A percentile compares a stretch with the other conserved stretches of the same genome.
phyloP scores from a whole-genome alignment of 176 grass and related monocot species.

The Alloteropsis semialata region DNA sequence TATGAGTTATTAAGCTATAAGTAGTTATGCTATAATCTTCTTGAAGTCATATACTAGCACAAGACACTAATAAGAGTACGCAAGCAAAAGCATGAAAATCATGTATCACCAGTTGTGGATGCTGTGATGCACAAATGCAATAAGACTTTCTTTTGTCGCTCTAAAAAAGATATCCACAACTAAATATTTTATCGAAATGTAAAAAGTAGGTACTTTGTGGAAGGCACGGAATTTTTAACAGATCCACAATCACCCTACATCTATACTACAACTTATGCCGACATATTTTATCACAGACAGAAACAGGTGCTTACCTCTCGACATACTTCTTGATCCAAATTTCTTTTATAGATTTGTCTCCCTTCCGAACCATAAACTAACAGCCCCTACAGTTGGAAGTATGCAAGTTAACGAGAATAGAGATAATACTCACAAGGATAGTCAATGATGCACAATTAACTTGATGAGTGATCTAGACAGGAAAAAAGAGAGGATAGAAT shows the following conservation, averaged over 20 bases:
- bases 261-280: not conserved
- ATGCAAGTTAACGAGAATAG: conserved; percentile 9
- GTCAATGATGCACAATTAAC: not conserved
- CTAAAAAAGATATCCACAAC: not conserved
- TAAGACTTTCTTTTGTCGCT: too few species aligned
- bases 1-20: not conserved
- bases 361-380: conserved; percentile 88
- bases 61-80: not conserved
- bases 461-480: not conserved
- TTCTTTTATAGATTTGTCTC: conserved; percentile 76
- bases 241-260: not conserved
- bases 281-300: not conserved
- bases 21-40: not conserved
- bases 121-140: not conserved
- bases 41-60: not conserved
- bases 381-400: conserved; percentile 65
- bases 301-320: conserved; percentile 60
- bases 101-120: not conserved
- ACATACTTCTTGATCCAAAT: conserved; percentile 85
- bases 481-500: not conserved
- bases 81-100: conserved; percentile 9
- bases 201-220: not conserved
- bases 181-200: not conserved
- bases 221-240: not conserved
- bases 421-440: conserved; percentile 11